These are phyloP conservation scores for Epichloe brachyelytri DNA, from an alignment of 2,329 filamentous ascomycete species.

Conservation along the genomic window DNA sequence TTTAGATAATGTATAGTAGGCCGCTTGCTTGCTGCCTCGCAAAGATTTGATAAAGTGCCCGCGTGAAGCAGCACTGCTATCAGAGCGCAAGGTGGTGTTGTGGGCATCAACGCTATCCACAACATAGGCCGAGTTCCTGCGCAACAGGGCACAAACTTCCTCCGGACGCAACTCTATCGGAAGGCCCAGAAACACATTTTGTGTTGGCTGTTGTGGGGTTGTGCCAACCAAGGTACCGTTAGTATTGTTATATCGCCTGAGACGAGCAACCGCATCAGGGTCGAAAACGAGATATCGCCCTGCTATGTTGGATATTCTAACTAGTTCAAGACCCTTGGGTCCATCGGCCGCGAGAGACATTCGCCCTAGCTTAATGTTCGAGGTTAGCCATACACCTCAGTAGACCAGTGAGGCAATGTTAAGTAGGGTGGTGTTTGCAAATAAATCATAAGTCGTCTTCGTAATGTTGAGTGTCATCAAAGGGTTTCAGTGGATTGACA, in stretches of 20 bases:
- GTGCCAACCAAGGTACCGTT: conserved; percentile 79
- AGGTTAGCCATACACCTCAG: neutral
- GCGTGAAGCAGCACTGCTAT: conserved; percentile 41
- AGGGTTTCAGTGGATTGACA: conserved; percentile 46
- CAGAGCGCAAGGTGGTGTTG: conserved; percentile 43
- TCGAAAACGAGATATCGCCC: conserved; percentile 85
- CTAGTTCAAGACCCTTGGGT: conserved; percentile 22
- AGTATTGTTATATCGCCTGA: conserved; percentile 71
- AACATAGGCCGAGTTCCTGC: conserved; percentile 62
- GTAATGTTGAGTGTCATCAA: conserved; percentile 32
- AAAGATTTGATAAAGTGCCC: conserved; percentile 50
- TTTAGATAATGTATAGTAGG: conserved; percentile 27
- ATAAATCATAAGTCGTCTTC: conserved; percentile 30
- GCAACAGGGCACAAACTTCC: conserved; percentile 71
- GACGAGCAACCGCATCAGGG: conserved; percentile 60
- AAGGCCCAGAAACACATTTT: conserved; percentile 85
- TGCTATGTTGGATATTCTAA: conserved; percentile 71
- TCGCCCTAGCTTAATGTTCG: neutral
- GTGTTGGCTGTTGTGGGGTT: conserved; percentile 82
- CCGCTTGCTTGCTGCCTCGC: conserved; percentile 28
- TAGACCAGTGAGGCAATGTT: neutral
- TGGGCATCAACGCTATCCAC: conserved; percentile 70
- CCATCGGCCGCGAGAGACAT: neutral
- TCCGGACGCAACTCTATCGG: conserved; percentile 85
- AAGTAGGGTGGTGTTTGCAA: neutral